These are phyloP conservation scores for Trapa bicornis DNA, from an alignment of 345 rosid genomes.

Conservation along the genomic window DNA sequence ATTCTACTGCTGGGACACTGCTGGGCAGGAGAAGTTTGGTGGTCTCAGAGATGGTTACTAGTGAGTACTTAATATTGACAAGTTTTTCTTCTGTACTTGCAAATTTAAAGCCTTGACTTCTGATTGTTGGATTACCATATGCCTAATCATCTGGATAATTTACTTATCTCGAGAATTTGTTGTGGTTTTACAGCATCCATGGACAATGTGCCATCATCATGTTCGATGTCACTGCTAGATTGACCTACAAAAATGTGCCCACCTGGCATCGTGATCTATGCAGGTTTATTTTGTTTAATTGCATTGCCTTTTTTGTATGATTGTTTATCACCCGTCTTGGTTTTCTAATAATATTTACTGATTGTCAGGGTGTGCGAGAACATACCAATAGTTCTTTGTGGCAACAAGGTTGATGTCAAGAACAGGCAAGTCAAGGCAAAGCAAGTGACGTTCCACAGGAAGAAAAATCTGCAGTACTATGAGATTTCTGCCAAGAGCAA, in stretches of 20 bases:
- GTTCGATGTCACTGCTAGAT: constrained; percentile 95
- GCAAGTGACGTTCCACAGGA: constrained; percentile 86
- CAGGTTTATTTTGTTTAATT: constrained; percentile 27
- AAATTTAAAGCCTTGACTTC: background rate
- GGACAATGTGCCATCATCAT: constrained; percentile 95
- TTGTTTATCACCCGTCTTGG: background rate
- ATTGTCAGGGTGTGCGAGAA: constrained; percentile 69
- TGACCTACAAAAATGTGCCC: constrained; percentile 94
- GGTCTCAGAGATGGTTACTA: constrained; percentile 96
- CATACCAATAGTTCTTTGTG: constrained; percentile 83
- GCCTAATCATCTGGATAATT: background rate
- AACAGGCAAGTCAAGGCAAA: constrained; percentile 94
- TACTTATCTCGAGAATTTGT: background rate
- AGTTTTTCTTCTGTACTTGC: background rate
- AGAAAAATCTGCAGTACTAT: constrained; percentile 85
- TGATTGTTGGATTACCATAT: no score
- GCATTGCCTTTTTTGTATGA: background rate
- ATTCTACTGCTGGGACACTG: constrained; percentile 97
- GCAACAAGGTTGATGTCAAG: constrained; percentile 91
- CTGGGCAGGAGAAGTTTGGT: constrained; percentile 96
- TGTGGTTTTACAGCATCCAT: constrained; percentile 54
- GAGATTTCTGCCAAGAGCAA: constrained; percentile 94
- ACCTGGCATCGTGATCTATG: constrained; percentile 99
- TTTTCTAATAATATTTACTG: background rate
- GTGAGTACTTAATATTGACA: constrained; percentile 29